phyloP scores from a whole-genome alignment of 495 filamentous ascomycete genomes.

The Neohortaea acidophila region DNA sequence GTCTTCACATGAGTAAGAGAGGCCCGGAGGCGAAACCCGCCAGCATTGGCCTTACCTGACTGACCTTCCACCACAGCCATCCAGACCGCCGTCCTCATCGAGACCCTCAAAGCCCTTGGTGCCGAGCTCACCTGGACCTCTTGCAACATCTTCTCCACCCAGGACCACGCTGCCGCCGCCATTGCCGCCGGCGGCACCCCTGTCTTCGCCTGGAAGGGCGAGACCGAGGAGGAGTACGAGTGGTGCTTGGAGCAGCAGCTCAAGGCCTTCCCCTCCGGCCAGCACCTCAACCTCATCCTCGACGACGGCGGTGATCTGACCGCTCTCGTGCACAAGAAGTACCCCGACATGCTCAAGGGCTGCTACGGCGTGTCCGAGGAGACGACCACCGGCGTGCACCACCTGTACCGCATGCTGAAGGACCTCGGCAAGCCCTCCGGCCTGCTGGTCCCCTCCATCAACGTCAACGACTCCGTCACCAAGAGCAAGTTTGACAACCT shows the following conservation, averaged over 20 bases:
- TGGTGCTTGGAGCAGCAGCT: conserved; percentile 99
- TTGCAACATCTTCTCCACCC: conserved; percentile 99
- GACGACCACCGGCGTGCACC: conserved; percentile 99
- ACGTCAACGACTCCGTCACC: conserved; percentile 98
- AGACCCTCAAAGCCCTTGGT: conserved; percentile 84
- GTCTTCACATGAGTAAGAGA: conserved; percentile 86
- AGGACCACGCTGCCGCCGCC: conserved; percentile 95
- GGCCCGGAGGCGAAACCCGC: background rate
- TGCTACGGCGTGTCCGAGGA: conserved; percentile 98
- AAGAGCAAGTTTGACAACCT: conserved; percentile 99
- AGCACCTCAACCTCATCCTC: conserved; percentile 95
- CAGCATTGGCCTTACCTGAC: background rate
- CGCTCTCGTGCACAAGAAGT: conserved; percentile 89
- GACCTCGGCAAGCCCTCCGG: conserved; percentile 36
- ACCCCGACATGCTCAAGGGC: conserved; percentile 90
- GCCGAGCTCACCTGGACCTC: conserved; percentile 92
- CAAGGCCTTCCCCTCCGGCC: conserved; percentile 84
- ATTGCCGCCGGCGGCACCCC: conserved; percentile 88
- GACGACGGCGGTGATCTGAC: conserved; percentile 98
- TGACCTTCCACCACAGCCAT: conserved; percentile 43
- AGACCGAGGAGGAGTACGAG: conserved; percentile 99
- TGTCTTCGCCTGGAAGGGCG: conserved; percentile 99
- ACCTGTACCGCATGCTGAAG: conserved; percentile 97
- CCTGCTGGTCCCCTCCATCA: conserved; percentile 89
- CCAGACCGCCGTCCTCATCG: conserved; percentile 96